Conservation (phyloP, 176 grass and related monocot species). For the Carex cristatella region DNA sequence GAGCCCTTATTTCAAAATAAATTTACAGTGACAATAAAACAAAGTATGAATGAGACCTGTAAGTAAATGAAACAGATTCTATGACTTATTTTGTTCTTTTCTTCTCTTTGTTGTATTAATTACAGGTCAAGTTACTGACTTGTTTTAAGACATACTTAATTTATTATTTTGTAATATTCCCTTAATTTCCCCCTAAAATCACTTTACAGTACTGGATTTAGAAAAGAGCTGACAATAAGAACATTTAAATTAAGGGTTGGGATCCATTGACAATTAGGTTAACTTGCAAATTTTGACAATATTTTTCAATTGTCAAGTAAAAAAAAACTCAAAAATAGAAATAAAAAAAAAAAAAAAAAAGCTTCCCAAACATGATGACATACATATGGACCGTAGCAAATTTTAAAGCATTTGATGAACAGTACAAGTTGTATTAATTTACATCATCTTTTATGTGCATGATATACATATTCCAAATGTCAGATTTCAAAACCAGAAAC, state of each 20-base stretch:
- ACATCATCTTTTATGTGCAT: not conserved
- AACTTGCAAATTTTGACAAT: not conserved
- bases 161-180: not conserved
- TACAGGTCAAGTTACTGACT: not conserved
- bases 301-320: not conserved
- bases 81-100: not conserved
- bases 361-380: not conserved
- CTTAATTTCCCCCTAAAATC: not conserved
- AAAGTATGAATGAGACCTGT: no score
- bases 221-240: not conserved
- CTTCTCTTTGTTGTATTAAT: not conserved
- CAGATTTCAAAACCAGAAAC: not conserved
- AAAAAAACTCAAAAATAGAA: not conserved
- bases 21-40: not conserved
- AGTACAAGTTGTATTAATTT: not conserved
- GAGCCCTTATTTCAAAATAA: not conserved
- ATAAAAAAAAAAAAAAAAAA: not conserved
- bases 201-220: not conserved
- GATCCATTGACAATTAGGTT: not conserved
- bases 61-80: not conserved
- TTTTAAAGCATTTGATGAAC: not conserved
- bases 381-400: not conserved
- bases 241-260: not conserved
- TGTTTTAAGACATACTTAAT: not conserved
- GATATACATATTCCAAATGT: slow-evolving; percentile 7